Evolutionary conservation across 306 rosid species (phyloP).

Genomic region (Corylus heterophylla): DNA sequence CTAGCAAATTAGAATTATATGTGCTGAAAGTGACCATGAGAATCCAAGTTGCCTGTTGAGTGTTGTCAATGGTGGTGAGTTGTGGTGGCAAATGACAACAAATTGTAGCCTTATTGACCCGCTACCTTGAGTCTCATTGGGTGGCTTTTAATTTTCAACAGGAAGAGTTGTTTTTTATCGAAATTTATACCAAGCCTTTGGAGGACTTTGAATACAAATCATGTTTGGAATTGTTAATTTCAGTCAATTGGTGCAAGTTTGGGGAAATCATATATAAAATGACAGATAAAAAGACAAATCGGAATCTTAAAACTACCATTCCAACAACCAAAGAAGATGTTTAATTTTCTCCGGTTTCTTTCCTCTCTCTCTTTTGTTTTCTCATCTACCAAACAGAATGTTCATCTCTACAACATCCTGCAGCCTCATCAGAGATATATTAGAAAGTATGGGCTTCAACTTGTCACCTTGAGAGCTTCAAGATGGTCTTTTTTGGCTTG

Average conservation of each 20-base stretch:
- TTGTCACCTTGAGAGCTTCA: too few species aligned
- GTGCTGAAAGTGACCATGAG: background rate
- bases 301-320: background rate
- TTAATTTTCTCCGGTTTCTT: background rate
- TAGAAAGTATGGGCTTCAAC: too few species aligned
- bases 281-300: background rate
- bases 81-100: too few species aligned
- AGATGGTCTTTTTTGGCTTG: too few species aligned
- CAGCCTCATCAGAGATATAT: too few species aligned
- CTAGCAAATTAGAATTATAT: too few species aligned
- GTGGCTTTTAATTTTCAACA: background rate
- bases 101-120: background rate
- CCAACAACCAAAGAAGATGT: background rate
- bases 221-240: background rate
- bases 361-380: background rate
- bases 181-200: background rate
- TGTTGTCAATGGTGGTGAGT: too few species aligned
- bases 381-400: background rate
- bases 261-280: background rate
- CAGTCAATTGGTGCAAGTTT: background rate
- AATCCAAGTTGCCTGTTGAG: background rate
- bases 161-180: too few species aligned
- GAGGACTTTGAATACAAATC: background rate
- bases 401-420: too few species aligned
- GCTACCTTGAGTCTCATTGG: background rate